Evolutionary conservation across 2,329 filamentous ascomycete species (phyloP).

Genomic region (Ophiostoma fasciatum): DNA sequence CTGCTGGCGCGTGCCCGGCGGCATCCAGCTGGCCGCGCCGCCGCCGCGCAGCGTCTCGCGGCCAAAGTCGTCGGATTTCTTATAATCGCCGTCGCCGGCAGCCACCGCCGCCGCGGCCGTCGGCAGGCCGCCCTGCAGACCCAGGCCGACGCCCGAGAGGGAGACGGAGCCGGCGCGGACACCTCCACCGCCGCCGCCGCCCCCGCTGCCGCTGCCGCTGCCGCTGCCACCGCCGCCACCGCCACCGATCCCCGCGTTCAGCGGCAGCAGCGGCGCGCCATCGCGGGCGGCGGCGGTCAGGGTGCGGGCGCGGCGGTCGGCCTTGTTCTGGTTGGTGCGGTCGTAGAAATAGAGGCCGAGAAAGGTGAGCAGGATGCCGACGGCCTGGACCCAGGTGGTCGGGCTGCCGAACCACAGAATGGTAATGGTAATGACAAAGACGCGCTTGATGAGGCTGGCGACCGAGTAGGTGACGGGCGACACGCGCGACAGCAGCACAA

Average conservation of each 20-base stretch:
- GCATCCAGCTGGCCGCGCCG: slow-evolving; percentile 48
- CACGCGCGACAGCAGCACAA: slow-evolving; percentile 80
- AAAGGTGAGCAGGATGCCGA: slow-evolving; percentile 81
- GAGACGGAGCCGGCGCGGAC: background rate
- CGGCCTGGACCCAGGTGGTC: slow-evolving; percentile 67
- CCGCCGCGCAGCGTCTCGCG: slow-evolving; percentile 25
- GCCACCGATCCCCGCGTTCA: slow-evolving; percentile 24
- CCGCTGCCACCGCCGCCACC: background rate
- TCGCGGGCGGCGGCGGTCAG: slow-evolving; percentile 31
- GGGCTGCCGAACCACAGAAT: slow-evolving; percentile 93
- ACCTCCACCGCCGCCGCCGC: background rate
- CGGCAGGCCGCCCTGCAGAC: too few relatives aligned
- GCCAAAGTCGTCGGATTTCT: slow-evolving; percentile 38
- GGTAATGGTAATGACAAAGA: slow-evolving; percentile 89
- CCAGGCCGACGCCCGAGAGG: slow-evolving; percentile 2
- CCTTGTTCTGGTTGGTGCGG: slow-evolving; percentile 76
- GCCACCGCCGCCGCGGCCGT: too few relatives aligned
- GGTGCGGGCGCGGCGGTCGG: slow-evolving; percentile 64
- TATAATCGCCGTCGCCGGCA: slow-evolving; percentile 29
- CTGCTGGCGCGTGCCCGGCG: slow-evolving; percentile 71
- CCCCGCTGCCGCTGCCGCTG: background rate
- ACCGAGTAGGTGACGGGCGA: slow-evolving; percentile 96
- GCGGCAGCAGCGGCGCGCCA: slow-evolving; percentile 48
- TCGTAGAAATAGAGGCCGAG: slow-evolving; percentile 91
- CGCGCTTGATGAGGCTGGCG: slow-evolving; percentile 87